Evolutionary conservation across 2,329 filamentous ascomycete species (phyloP), one percentile per base, ranked within the genome.

Genomic region (Coleophoma cylindrospora): DNA sequence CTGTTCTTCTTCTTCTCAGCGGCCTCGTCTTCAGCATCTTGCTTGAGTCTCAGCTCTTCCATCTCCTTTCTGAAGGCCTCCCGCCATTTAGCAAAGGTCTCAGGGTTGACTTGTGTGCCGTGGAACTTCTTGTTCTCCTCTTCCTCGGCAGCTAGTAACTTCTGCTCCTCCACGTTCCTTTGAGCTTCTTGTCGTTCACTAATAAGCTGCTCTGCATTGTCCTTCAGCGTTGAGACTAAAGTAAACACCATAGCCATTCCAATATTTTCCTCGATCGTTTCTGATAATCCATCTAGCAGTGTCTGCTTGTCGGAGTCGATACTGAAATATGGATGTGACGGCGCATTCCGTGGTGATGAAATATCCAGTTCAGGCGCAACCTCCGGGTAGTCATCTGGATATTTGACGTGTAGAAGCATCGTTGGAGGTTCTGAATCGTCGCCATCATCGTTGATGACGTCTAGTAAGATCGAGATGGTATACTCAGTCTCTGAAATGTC

Each of bases 171-270:
- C 40, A 63, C 76, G 62, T 81, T 78, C 8, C 77, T 79, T 2
- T 75, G 79, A 9, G 76, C 86, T 51, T 82, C 81, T 62, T 84
- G 81, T 43, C 94, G 84, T 55, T 90, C 83, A 14, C 77, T 70
- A 58, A 97, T 83, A 51, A 99, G 79, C 59, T 84, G 78, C 73
- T 99, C 94, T n/a, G 91, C 92, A 47, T 81, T 78, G 52, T 99
- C 94, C 66, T 96, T 97, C 53, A 99, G 73, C 0, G 87, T 83
- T 13, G 87, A 89, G 48, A 95, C 87, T 21, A 99, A 74, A 0
- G 92, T 90, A 70, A 97, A 99, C 1, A 99, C 74, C 94, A 99
- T 99, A 49, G 91, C 89, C 86, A 97, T 97, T 55, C 94, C 94
- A 52, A 97, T 72, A 60, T 91, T 97, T 68, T 99, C 94, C 66